phyloP scores from a whole-genome alignment of 306 rosid species.

The Rosa lucieae region DNA sequence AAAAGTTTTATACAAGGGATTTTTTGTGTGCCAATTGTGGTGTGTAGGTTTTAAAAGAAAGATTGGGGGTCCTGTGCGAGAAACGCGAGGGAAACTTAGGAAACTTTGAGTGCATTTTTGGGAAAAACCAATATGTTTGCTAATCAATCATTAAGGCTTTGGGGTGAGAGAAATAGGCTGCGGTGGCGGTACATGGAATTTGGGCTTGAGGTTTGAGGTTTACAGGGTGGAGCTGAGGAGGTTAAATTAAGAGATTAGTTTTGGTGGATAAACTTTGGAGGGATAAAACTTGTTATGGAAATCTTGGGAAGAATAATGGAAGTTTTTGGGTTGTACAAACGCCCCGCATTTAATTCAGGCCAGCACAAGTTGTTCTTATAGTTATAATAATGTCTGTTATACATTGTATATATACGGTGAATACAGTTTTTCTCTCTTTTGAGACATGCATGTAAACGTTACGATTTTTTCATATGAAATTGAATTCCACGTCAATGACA shows the following conservation, averaged over 20 bases:
- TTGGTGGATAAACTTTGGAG: not conserved
- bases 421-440: not conserved
- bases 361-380: not conserved
- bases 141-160: not conserved
- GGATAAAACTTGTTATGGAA: not conserved
- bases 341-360: not conserved
- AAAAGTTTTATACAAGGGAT: not conserved
- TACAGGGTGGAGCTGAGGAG: not conserved
- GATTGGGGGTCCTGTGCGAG: conserved; percentile 3
- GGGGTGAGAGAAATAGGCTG: not conserved
- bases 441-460: not conserved
- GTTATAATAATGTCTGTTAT: not conserved
- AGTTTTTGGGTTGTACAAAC: not conserved
- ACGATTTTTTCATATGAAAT: not conserved
- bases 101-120: conserved; percentile 14
- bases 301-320: not conserved
- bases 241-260: not conserved
- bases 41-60: conserved; percentile 13
- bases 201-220: not conserved
- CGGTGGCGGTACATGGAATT: not conserved
- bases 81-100: conserved; percentile 20
- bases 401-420: not conserved
- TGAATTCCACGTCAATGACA: not conserved
- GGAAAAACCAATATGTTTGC: not conserved
- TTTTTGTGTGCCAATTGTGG: not conserved